Evolutionary conservation across 2,329 filamentous ascomycete genomes (phyloP), one percentile per base, ranked within the genome.

Genomic region (Trichoderma sp.): DNA sequence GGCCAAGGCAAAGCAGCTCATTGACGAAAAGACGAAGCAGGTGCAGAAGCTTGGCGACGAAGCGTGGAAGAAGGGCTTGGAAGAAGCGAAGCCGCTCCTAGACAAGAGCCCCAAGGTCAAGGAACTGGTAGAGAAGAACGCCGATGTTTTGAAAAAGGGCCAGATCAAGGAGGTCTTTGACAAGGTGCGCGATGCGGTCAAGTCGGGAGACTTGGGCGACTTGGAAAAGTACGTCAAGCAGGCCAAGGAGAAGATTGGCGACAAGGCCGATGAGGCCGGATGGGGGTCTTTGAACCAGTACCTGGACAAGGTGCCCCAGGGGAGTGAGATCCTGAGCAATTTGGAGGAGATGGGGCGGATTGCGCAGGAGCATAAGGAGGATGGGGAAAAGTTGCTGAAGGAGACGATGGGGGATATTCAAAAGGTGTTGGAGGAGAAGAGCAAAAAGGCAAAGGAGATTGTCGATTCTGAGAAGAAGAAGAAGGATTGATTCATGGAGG

Each of bases 101-200:
- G 90, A 93, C 73, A 93, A 93, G 84, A 91, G 87, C 78, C 90
- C 91, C n/a, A 83, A 91, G 80, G 80, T 92, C 69, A 93, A 92
- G 82, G 83, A 92, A 78, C 77, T 93, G 0, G 76, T 94, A 1
- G 90, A 92, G 81, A 82, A 91, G 75, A 94, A 94, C 78, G 83
- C 85, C 58, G 88, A 91, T 68, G 79, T 84, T 0, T 79, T 94
- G 59, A 92, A 91, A 81, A 81, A 87, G 71, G 90, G 90, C 18
- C 90, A 93, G 73, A 79, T 87, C 16, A 81, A 82, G 60, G 87
- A 92, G 73, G 78, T 92, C 0, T 90, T 90, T 75, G 81, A 87
- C 63, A 86, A 88, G 76, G 83, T 89, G 65, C 88, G 87, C 79
- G 82, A 84, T 1, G 87, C 89, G 0, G 84, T 86, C 11, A 84